phyloP scores from a whole-genome alignment of 2,329 filamentous ascomycete genomes.

The Diaporthe sp. region DNA sequence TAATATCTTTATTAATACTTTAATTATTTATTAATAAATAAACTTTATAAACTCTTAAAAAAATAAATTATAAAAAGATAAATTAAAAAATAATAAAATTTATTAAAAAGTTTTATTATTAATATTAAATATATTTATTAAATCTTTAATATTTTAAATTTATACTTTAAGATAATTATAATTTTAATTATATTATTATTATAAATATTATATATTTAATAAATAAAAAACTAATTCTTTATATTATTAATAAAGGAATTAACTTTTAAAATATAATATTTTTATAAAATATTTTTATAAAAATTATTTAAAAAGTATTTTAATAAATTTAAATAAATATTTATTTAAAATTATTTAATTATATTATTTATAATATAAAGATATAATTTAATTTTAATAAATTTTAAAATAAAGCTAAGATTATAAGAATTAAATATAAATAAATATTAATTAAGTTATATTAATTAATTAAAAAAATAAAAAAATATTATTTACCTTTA shows the following conservation, averaged over 20 bases:
- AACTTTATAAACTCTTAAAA: too few species aligned
- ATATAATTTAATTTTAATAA: neutral
- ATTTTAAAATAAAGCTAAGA: neutral
- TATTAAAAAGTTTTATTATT: too few species aligned
- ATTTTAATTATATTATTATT: neutral
- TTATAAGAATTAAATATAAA: neutral
- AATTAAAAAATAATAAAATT: too few species aligned
- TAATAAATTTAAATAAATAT: neutral
- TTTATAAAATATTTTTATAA: neutral
- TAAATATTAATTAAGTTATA: neutral
- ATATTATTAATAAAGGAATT: neutral
- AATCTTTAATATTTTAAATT: too few species aligned
- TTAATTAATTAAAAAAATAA: neutral
- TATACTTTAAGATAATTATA: neutral
- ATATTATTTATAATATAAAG: neutral
- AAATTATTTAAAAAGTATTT: neutral
- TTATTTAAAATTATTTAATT: neutral
- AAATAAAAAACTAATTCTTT: neutral
- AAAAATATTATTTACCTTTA: neutral
- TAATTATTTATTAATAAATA: too few species aligned
- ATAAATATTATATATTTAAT: neutral
- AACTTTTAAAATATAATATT: neutral
- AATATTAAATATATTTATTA: too few species aligned
- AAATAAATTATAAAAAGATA: too few species aligned
- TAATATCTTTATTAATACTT: too few species aligned